A percentile compares a stretch with the other conserved stretches of the same genome.
phyloP scores from a whole-genome alignment of 192 early-diverging fungal genomes.

The Umbelopsis vinacea region DNA sequence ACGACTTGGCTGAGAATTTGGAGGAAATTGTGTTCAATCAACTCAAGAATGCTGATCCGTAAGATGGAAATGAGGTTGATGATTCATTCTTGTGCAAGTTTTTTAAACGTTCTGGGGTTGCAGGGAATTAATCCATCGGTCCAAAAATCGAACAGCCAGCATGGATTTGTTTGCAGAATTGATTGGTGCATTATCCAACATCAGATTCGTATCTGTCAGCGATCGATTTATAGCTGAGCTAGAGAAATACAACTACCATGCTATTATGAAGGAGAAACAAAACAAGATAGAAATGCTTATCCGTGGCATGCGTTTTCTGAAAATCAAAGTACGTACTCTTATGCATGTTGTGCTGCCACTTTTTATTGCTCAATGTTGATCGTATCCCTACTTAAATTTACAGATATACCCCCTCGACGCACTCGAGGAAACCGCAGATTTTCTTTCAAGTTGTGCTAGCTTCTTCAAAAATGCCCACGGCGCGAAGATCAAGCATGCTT shows the following conservation, averaged over 20 bases:
- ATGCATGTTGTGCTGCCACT: neutral
- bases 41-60: conserved; percentile 86
- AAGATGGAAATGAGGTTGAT: conserved; percentile 33
- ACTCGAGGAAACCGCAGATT: conserved; percentile 94
- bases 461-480: conserved; percentile 86
- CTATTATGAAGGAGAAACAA: conserved; percentile 67
- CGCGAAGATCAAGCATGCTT: conserved; percentile 86
- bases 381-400: neutral
- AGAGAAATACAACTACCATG: conserved; percentile 68
- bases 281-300: conserved; percentile 85
- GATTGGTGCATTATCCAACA: conserved; percentile 89
- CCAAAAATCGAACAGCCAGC: conserved; percentile 83
- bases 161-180: conserved; percentile 90
- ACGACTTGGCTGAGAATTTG: conserved; percentile 83
- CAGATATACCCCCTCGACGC: conserved; percentile 92
- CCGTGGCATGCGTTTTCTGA: conserved; percentile 87
- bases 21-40: conserved; percentile 96
- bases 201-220: conserved; percentile 91
- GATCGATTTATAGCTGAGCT: conserved; percentile 93
- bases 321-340: conserved; percentile 70
- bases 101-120: too few relatives aligned
- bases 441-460: conserved; percentile 86
- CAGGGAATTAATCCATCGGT: conserved; percentile 70
- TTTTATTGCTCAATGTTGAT: neutral
- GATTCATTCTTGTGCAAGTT: too few relatives aligned